Evolutionary conservation across 192 early-diverging fungal genomes (phyloP), one percentile per base, ranked within the genome.

Genomic region (Mortierella antarctica): DNA sequence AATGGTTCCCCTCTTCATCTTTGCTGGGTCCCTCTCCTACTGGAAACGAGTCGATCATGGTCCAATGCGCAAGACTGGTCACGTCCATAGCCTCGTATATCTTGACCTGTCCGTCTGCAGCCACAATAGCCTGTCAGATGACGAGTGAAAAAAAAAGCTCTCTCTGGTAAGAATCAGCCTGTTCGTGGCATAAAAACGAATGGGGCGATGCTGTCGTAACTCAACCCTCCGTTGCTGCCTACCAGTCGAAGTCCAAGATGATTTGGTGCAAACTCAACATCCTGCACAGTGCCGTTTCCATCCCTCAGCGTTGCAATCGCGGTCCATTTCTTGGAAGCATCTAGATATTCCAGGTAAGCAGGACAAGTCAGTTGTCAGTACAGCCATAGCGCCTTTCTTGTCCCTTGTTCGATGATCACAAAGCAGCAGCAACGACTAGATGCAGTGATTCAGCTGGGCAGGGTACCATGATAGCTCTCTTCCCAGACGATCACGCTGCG

Each of bases 401-500:
- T 31, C 31, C 31, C 31, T 31, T 31, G 31, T 31, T 31, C 3
- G 31, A 31, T 31, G 31, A 31, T 31, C 31, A 31, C 31, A 14
- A 45, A 64, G 21, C 40, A 62, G 17, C 23, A 12, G 46, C 63
- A 11, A 49, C 31, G 14, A 46, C 17, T 49, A 58, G 40, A 41
- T n/a, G 1, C 31, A 31, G 1, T 31, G 31, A 31, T 31, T 3
- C 31, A 31, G 31, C 31, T 31, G 31, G 31, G 31, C 31, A 31
- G 31, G 31, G 31, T 20, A 65, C 88, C 90, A 82, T 87, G 83
- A 56, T 92, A 90, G 60, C 85, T 89, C 84, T 99, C 96, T 71
- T 97, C 95, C 96, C 96, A 99, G 42, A 99, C 93, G 71, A 89
- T 89, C 15, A 97, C 92, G 11, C 91, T 93, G 51, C 95, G 88